Base-by-base conservation (phyloP, 2,329 filamentous ascomycete species). In the Penicillium sp. region DNA sequence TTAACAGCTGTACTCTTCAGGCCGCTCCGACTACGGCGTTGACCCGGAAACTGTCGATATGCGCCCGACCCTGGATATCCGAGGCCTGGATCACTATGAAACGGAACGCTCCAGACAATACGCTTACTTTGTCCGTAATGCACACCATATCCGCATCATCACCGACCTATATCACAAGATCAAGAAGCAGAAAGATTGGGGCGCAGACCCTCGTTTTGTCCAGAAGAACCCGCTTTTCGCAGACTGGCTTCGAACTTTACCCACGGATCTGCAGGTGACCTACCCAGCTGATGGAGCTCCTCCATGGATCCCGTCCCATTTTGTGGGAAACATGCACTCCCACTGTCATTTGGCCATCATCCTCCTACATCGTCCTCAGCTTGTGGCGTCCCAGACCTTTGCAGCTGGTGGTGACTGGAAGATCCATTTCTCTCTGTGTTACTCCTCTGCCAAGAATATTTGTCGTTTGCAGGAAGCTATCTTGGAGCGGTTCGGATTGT, bases 311-410 rank as follows among this genome's bases (percentile, higher is more conserved):
- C 85, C 91, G 2, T 94, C 91, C 7, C 90, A 96, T 66, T 96
- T 93, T 69, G 83, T 96, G 50, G 94, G 91, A 37, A 96, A 96
- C 70, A 82, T 96, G 75, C 91, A 96, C 71, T 89, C 88, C 2
- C 96, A 98, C 75, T 93, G 95, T 73, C 88, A 96, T 66, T 82
- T 98, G 18, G 89, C 87, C 14, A 83, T 94, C 50, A 92, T 98
- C 55, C 87, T 98, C 75, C 88, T 96, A 59, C 89, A 96, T 73
- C 86, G 94, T 43, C 93, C 94, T 19, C 92, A 96, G 69, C 78
- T 98, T 40, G 87, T 88, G 13, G 88, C 91, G 56, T 86, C 93
- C 56, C 89, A 93, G 58, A 89, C 89, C 1, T 89, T 87, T 56
- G 76, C 81, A 5, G 78, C 84, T 7, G 89, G 92, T 53, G 89